These are phyloP conservation scores for Aspergillus costaricaensis DNA, from an alignment of 2,329 filamentous ascomycete genomes.

Conservation along the genomic window DNA sequence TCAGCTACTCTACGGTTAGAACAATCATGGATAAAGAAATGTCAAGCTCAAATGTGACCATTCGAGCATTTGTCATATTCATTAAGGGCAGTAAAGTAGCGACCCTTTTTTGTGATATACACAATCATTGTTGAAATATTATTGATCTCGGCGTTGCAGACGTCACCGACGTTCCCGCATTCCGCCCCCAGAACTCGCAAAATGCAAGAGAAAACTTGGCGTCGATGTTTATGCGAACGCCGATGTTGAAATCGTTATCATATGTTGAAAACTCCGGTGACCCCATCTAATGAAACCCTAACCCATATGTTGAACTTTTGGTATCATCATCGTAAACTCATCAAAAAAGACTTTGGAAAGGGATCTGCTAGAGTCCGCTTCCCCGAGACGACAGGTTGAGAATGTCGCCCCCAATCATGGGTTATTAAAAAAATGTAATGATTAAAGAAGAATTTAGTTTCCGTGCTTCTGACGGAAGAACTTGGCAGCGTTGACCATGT, in stretches of 20 bases:
- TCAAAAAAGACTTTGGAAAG: slow-evolving; percentile 31
- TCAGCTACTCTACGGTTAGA: too few relatives aligned
- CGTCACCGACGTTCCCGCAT: slow-evolving; percentile 18
- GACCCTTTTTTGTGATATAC: slow-evolving; percentile 23
- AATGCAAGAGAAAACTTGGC: slow-evolving; percentile 16
- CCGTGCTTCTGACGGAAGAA: slow-evolving; percentile 85
- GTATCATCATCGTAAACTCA: slow-evolving; percentile 46
- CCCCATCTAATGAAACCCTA: slow-evolving; percentile 41
- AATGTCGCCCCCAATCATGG: slow-evolving; percentile 35
- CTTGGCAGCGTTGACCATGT: slow-evolving; percentile 99
- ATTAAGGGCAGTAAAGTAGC: slow-evolving; percentile 17
- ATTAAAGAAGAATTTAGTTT: slow-evolving; percentile 23
- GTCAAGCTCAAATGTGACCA: neutral
- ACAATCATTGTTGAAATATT: slow-evolving; percentile 43
- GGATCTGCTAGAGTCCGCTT: slow-evolving; percentile 21
- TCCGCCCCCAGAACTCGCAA: slow-evolving; percentile 16
- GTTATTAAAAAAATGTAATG: slow-evolving; percentile 17
- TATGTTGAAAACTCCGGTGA: slow-evolving; percentile 43
- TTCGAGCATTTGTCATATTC: slow-evolving; percentile 1
- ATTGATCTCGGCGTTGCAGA: slow-evolving; percentile 22
- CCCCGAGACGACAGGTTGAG: slow-evolving; percentile 41
- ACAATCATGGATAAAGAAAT: too few relatives aligned
- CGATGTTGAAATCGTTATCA: slow-evolving; percentile 54
- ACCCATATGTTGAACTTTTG: slow-evolving; percentile 48
- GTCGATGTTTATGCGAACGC: slow-evolving; percentile 32